Percentiles rank a stretch among this genome's conserved stretches.
Evolutionary conservation across 768 basidiomycete species (phyloP).

Genomic region (Gymnopilus dilepis): DNA sequence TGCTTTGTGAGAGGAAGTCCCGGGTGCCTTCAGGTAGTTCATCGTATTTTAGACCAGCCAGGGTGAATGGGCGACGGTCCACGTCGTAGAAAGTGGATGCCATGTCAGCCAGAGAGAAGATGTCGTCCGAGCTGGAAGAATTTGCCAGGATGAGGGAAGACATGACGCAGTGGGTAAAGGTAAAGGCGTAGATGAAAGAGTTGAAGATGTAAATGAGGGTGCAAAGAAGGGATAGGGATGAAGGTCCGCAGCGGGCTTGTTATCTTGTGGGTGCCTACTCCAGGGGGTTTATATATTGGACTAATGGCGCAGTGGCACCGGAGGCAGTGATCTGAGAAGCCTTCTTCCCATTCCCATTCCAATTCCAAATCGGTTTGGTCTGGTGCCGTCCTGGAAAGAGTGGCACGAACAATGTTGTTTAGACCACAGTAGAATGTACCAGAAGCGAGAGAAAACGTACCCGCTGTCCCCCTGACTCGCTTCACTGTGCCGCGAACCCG

Average conservation of each 20-base stretch:
- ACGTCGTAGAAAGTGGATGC: constrained; percentile 4
- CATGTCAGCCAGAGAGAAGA: background rate
- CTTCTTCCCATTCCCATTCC: background rate
- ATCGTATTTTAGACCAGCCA: constrained; percentile 3
- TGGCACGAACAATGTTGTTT: background rate
- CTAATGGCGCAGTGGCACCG: background rate
- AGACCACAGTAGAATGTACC: background rate
- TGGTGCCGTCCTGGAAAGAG: background rate
- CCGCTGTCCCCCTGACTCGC: background rate
- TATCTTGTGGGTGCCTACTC: background rate
- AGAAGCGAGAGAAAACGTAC: background rate
- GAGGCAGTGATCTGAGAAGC: background rate
- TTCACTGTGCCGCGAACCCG: too few relatives aligned
- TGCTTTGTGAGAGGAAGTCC: constrained; percentile 9
- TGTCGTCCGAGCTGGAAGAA: background rate
- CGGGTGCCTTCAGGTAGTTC: constrained; percentile 10
- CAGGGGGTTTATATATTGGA: background rate
- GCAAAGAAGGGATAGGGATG: background rate
- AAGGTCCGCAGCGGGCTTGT: background rate
- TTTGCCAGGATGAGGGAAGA: background rate
- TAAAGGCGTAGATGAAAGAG: background rate
- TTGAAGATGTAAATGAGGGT: background rate
- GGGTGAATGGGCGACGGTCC: background rate
- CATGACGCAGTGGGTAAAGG: background rate
- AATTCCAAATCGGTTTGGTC: background rate